Evolutionary conservation across 257 asterid species (phyloP).

Genomic region (Penstemon davidsonii): DNA sequence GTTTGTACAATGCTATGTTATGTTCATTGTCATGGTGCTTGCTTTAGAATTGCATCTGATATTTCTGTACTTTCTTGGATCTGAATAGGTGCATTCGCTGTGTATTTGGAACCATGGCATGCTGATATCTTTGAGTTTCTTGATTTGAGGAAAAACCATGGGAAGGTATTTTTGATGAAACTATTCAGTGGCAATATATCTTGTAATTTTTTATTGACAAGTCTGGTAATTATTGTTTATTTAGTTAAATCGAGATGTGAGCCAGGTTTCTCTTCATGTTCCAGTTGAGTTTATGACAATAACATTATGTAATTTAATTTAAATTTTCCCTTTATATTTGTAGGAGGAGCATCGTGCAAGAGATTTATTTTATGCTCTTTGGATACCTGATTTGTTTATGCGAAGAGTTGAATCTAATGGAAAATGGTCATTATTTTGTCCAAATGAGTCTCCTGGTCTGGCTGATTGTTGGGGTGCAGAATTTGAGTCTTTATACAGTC

Average conservation of each 20-base stretch:
- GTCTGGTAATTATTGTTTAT: too few relatives aligned
- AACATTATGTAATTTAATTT: too few relatives aligned
- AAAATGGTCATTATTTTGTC: conserved; percentile 91
- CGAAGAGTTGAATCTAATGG: conserved; percentile 72
- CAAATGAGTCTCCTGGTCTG: conserved; percentile 92
- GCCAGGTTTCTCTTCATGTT: too few relatives aligned
- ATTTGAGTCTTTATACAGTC: conserved; percentile 69
- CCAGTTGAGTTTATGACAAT: too few relatives aligned
- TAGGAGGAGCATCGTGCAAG: conserved; percentile 97
- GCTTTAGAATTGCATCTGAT: conserved; percentile 3
- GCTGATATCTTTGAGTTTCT: conserved; percentile 84
- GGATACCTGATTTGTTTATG: conserved; percentile 97
- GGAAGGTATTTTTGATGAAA: conserved; percentile 56
- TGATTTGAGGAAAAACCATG: conserved; percentile 92
- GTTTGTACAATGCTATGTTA: conserved; percentile 32
- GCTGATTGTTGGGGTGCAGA: conserved; percentile 99
- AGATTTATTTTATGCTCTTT: conserved; percentile 89
- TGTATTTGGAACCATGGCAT: conserved; percentile 99
- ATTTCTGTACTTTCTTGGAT: conserved; percentile 22
- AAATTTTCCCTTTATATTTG: conserved; percentile 7
- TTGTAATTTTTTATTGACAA: not conserved
- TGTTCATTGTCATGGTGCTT: conserved; percentile 1
- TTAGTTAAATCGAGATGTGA: too few relatives aligned
- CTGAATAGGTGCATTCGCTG: conserved; percentile 89
- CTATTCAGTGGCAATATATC: conserved; percentile 4